These are phyloP conservation scores for Spatholobus suberectus DNA, from an alignment of 306 rosid species.

Conservation along the genomic window DNA sequence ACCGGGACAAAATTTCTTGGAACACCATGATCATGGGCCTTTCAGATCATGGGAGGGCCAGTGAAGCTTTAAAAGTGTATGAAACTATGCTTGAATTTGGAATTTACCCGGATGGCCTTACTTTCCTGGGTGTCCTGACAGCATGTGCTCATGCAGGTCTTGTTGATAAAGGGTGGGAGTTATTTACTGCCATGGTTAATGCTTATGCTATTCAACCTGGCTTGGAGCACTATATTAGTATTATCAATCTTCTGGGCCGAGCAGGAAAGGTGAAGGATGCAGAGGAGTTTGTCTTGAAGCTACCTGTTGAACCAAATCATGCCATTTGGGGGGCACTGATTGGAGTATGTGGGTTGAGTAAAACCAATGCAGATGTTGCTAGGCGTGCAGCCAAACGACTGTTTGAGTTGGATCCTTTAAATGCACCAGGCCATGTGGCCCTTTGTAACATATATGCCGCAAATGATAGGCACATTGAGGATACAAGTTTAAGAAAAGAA, in stretches of 20 bases:
- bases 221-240: constrained; percentile 68
- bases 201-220: constrained; percentile 65
- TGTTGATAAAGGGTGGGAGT: constrained; percentile 58
- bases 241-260: constrained; percentile 76
- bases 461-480: constrained; percentile 57
- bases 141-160: constrained; percentile 78
- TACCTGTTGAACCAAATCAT: constrained; percentile 64
- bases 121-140: constrained; percentile 70
- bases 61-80: constrained; percentile 52
- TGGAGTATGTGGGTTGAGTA: constrained; percentile 61
- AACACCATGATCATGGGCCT: constrained; percentile 78
- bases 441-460: constrained; percentile 74
- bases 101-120: constrained; percentile 59
- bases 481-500: constrained; percentile 62
- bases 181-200: constrained; percentile 56
- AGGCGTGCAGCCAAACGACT: constrained; percentile 58
- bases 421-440: constrained; percentile 70
- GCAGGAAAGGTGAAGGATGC: constrained; percentile 75
- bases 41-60: constrained; percentile 65
- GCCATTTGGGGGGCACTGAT: constrained; percentile 81
- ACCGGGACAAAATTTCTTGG: constrained; percentile 69
- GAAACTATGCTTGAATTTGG: constrained; percentile 63
- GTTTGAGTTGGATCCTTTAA: constrained; percentile 69
- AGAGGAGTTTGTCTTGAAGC: constrained; percentile 61
- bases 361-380: constrained; percentile 57